A percentile compares a stretch with the other conserved stretches of the same genome.
Evolutionary conservation across 2,329 filamentous ascomycete species (phyloP).

Genomic region (Fusarium algeriense): DNA sequence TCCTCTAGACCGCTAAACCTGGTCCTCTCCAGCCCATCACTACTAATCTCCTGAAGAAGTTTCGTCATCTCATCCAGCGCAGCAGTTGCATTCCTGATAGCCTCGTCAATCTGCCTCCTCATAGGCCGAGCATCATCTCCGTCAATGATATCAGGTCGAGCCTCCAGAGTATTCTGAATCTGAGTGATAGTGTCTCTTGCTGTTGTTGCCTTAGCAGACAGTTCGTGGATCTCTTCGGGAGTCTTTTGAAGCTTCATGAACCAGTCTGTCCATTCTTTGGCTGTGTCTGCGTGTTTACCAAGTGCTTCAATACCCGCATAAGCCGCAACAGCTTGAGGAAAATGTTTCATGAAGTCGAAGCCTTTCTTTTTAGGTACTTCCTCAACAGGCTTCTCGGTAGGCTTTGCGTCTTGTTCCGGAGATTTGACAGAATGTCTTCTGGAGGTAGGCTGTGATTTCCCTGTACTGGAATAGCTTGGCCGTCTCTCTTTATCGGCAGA

Average conservation of each 20-base stretch:
- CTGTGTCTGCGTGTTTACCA: conserved; percentile 48
- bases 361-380: conserved; percentile 6
- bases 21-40: conserved; percentile 38
- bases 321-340: conserved; percentile 45
- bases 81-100: conserved; percentile 44
- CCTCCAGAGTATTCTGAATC: conserved; percentile 47
- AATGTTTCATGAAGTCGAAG: conserved; percentile 35
- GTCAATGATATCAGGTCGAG: conserved; percentile 49
- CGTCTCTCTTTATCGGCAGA: not conserved
- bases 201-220: conserved; percentile 46
- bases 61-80: conserved; percentile 49
- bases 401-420: not conserved
- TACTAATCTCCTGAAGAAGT: conserved; percentile 47
- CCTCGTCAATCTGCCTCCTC: conserved; percentile 48
- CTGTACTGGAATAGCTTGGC: not conserved
- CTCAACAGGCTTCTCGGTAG: not conserved
- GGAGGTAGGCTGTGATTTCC: not conserved
- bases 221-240: conserved; percentile 48
- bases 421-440: not conserved
- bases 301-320: conserved; percentile 47
- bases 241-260: conserved; percentile 49
- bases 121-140: conserved; percentile 47
- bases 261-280: conserved; percentile 53
- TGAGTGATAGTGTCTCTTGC: conserved; percentile 50
- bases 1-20: conserved; percentile 43